Conservation (phyloP, 176 grass and related monocot species). For the Aechmea fasciata region DNA sequence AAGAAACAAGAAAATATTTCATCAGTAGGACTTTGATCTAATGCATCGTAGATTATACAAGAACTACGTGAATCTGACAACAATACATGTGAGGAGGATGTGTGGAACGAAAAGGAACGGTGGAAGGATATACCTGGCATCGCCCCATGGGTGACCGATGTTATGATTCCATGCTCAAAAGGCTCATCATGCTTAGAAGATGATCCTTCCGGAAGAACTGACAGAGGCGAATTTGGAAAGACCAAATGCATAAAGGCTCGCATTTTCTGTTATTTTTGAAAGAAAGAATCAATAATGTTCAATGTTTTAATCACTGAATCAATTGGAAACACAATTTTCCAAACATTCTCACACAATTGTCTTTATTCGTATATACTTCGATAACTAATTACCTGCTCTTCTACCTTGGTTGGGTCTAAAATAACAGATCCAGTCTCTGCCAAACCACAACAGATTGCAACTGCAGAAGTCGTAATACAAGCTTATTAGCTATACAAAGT, state of each 20-base stretch:
- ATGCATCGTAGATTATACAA: not conserved
- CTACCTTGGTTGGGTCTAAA: conserved; percentile 60
- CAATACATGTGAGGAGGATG: not conserved
- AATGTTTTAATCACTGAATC: not conserved
- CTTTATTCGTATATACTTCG: not conserved
- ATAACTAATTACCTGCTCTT: conserved; percentile 58
- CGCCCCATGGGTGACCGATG: conserved; percentile 47
- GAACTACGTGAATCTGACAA: not conserved
- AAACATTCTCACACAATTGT: not conserved
- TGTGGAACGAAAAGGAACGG: not conserved
- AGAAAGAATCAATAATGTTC: not conserved
- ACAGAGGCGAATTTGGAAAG: conserved; percentile 64
- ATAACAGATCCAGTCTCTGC: conserved; percentile 45
- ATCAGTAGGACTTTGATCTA: too few relatives aligned
- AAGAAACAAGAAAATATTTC: not conserved
- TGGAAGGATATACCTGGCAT: conserved; percentile 48
- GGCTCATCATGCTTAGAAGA: conserved; percentile 38
- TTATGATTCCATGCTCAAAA: conserved; percentile 47
- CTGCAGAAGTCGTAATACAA: conserved; percentile 34
- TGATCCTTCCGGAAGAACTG: conserved; percentile 23
- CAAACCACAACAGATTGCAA: conserved; percentile 78
- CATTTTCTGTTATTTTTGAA: conserved; percentile 48
- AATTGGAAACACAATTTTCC: conserved; percentile 2
- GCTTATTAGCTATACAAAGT: conserved; percentile 8
- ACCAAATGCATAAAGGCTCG: conserved; percentile 76